Base-by-base conservation (phyloP, 2,329 filamentous ascomycete species). In the Bimuria novae-zelandiae region DNA sequence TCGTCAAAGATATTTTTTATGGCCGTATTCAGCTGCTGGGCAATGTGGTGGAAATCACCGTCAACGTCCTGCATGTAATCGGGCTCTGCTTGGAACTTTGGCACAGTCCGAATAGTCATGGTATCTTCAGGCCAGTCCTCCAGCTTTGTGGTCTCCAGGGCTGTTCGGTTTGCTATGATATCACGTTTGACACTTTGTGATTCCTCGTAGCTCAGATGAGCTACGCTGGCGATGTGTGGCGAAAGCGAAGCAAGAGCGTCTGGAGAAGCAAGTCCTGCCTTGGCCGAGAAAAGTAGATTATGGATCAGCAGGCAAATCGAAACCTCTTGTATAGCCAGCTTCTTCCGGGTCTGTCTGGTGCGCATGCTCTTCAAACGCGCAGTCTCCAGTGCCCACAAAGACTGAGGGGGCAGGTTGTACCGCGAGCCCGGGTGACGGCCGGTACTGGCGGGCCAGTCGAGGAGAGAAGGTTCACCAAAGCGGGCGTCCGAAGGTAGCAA, bases 381-480 rank as follows among this genome's bases (percentile, higher is more conserved):
- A 7, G 48, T 16, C n/a, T 72, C 66, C 0, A 62, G 49, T 2
- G 78, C 75, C 65, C 77, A 80, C 22, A 79, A 61, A 3, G 77
- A 80, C 48, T 80, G 75, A 3, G 78, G 78, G 7, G 77, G 72
- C 21, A 79, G 59, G 48, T 73, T 58, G 25, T 70, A 52, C 3
- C 56, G 57, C 12, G n/a, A n/a, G 16, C 23, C 33, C n/a, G 23
- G 33, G 3, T 52, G 49, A 14, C 61, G 59, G 2, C 75, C 76
- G 14, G 76, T 79, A 51, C 77, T 79, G 8, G 64, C 65, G 3
- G 75, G 73, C 71, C 74, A 78, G 40, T 63, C 59, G 8, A 68
- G 60, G 29, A 46, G 30, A 17, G 59, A 58, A 35, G 51, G 56
- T 25, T 65, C 64, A 19, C 68, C 65, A 29, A 65, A 56, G 12